These are phyloP conservation scores for Penicillium macrosclerotiorum DNA, from an alignment of 495 filamentous ascomycete genomes.

Conservation along the genomic window DNA sequence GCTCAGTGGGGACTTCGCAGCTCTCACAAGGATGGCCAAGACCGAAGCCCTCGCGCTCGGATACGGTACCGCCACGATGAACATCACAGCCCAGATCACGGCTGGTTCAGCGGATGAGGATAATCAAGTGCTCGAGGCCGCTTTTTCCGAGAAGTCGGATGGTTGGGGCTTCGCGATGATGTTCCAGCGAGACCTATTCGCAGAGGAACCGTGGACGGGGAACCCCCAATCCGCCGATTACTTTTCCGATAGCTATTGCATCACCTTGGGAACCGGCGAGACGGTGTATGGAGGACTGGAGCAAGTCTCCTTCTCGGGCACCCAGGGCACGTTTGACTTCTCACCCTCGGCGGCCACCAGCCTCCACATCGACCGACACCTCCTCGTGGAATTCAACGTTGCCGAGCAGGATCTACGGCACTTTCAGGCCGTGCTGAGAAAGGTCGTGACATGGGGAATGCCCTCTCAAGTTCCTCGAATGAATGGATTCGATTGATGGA, in stretches of 20 bases:
- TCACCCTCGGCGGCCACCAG: not conserved
- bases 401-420: not conserved
- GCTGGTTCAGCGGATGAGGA: not conserved
- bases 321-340: constrained; percentile 1
- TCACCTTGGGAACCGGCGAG: constrained; percentile 2
- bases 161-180: not conserved
- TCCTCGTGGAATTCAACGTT: constrained; percentile 5
- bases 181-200: constrained; percentile 3
- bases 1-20: no score
- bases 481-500: no score
- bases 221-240: constrained; percentile 3
- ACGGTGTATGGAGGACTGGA: constrained; percentile 9
- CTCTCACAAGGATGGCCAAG: no score
- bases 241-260: constrained; percentile 9
- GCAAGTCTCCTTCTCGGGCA: constrained; percentile 5
- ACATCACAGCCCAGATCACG: not conserved
- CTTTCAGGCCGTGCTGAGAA: constrained; percentile 5
- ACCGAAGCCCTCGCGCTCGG: no score
- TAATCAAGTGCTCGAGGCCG: not conserved
- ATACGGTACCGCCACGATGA: no score
- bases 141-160: not conserved
- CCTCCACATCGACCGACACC: not conserved
- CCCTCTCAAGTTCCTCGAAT: constrained; percentile 9
- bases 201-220: constrained; percentile 4
- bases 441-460: constrained; percentile 7